A percentile compares a stretch with the other conserved stretches of the same genome.
These are phyloP conservation scores for Stellera chamaejasme DNA, from an alignment of 345 rosid species.

Conservation along the genomic window DNA sequence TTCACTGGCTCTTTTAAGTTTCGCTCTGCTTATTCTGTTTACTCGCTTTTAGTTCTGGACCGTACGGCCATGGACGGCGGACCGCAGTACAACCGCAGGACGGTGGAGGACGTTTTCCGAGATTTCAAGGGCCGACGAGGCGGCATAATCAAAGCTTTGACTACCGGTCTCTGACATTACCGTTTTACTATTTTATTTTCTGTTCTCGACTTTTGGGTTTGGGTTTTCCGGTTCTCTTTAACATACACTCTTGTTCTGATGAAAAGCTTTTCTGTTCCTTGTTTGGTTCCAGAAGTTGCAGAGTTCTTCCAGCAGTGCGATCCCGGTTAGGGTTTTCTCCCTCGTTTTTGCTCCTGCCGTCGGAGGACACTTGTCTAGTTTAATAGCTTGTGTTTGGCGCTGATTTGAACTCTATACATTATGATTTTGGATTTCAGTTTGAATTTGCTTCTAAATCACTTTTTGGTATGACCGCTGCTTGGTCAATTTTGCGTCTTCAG, in stretches of 20 bases:
- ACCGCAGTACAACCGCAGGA: slow-evolving; percentile 49
- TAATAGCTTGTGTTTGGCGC: too few relatives aligned
- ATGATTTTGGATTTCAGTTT: too few relatives aligned
- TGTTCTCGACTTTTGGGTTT: background rate
- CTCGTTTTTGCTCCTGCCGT: background rate
- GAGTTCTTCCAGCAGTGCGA: slow-evolving; percentile 68
- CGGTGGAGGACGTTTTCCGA: slow-evolving; percentile 70
- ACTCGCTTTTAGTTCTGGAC: background rate
- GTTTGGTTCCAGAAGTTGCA: slow-evolving; percentile 45
- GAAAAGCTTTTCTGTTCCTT: background rate
- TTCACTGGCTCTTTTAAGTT: slow-evolving; percentile 1
- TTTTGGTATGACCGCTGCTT: too few relatives aligned
- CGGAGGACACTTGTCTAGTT: too few relatives aligned
- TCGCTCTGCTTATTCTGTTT: background rate
- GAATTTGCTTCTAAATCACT: too few relatives aligned
- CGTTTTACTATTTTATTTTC: background rate
- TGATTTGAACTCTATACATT: too few relatives aligned
- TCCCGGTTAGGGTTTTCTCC: slow-evolving; percentile 56
- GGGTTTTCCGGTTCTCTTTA: background rate
- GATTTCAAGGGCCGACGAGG: slow-evolving; percentile 79
- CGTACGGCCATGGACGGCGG: slow-evolving; percentile 51
- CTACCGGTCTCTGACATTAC: slow-evolving; percentile 34
- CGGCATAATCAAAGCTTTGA: slow-evolving; percentile 66
- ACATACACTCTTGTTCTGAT: background rate
- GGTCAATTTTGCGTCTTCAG: too few relatives aligned